Evolutionary conservation across 1,284 basidiomycete species (phyloP), one percentile per base, ranked within the genome.

Genomic region (Malassezia dermatis): DNA sequence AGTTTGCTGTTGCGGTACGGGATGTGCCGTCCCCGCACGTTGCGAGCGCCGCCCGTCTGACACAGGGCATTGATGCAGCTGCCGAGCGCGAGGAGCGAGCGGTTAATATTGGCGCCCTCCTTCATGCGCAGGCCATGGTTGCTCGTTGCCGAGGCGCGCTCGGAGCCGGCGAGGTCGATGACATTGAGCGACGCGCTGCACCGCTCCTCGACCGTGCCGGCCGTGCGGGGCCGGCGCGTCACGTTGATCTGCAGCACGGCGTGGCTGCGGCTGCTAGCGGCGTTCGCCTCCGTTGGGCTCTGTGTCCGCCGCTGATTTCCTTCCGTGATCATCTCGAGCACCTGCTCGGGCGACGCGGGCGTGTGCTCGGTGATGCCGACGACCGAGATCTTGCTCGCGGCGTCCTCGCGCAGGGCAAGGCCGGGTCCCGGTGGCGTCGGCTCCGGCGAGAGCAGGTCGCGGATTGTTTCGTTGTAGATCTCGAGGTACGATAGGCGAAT

Each of bases 61-160:
- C 71, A 74, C 31, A 74, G 63, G 10, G 71, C 71, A 47, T 73
- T 74, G 63, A 74, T 74, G 63, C 71, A 74, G 53, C 71, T 70
- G 45, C 70, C 71, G 27, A 74, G 64, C 6, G 71, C 71, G 8
- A 74, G 65, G 8, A 74, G 63, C 24, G 68, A 71, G 57, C 71
- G 71, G 65, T 74, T 74, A 62, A 74, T 74, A 57, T 74, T 74
- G 40, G 71, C 71, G n/a, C 71, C 71, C 53, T 74, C 71, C 49
- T 73, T 74, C 71, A 74, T 74, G 15, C 71, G 66, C 15, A 65
- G 61, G n/a, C 71, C 71, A 24, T 69, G 71, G 63, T 74, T 74
- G 42, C 61, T 54, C 4, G 71, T 74, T 17, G 71, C 71, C 41
- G 69, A 64, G 34, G 71, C 71, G 23, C 71, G 65, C 40, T 74